These are phyloP conservation scores for Candida stauntonica DNA, from an alignment of 805 yeast genomes.

Conservation along the genomic window DNA sequence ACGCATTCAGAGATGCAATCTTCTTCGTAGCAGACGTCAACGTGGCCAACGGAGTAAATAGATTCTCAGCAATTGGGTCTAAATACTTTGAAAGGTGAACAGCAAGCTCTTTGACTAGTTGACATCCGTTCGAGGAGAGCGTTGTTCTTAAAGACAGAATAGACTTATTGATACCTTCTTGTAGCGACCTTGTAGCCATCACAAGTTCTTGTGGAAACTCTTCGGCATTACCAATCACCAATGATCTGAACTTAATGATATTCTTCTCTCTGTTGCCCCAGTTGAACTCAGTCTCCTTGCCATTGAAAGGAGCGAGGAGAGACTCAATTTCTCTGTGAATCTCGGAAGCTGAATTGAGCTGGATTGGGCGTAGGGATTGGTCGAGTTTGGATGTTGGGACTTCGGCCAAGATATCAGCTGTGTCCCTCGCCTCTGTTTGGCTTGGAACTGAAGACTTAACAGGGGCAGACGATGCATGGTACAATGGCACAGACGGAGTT, in stretches of 20 bases:
- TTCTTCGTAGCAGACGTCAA: constrained; percentile 37
- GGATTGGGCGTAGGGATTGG: constrained; percentile 11
- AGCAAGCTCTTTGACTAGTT: constrained; percentile 62
- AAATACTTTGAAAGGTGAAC: constrained; percentile 24
- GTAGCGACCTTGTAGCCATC: constrained; percentile 31
- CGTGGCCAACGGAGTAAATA: constrained; percentile 30
- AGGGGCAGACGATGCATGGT: constrained; percentile 2
- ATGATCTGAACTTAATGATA: constrained; percentile 51
- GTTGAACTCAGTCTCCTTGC: constrained; percentile 83
- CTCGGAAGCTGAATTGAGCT: constrained; percentile 15
- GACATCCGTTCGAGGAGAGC: constrained; percentile 70
- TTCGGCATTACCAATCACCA: constrained; percentile 55
- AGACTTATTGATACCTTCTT: constrained; percentile 63
- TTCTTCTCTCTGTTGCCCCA: constrained; percentile 73
- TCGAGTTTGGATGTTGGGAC: constrained; percentile 23
- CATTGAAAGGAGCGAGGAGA: constrained; percentile 44
- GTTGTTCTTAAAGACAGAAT: constrained; percentile 79
- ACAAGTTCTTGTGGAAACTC: constrained; percentile 37
- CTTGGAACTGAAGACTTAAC: constrained; percentile 1
- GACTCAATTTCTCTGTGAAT: constrained; percentile 27
- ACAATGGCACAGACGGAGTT: not conserved
- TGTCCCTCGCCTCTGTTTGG: constrained; percentile 9
- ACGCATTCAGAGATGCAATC: constrained; percentile 32
- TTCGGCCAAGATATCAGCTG: constrained; percentile 13
- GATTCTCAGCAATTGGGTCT: constrained; percentile 31